Evolutionary conservation across 768 basidiomycete species (phyloP), one percentile per base, ranked within the genome.

Genomic region (Termitomyces sp.): DNA sequence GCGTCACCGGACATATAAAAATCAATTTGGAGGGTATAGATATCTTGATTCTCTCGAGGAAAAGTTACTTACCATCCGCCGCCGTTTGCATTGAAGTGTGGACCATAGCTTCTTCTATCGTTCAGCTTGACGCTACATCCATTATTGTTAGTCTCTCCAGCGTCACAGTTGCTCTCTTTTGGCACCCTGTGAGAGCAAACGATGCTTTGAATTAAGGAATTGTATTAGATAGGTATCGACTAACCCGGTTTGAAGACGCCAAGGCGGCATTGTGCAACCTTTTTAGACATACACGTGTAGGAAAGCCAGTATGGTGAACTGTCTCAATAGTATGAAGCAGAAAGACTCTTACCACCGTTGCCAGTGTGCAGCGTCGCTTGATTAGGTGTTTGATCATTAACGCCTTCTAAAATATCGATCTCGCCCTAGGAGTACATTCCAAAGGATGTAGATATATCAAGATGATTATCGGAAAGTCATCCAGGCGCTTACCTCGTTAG

Each of bases 211-310:
- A 10, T 19, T 17, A 42, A 23, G 11, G 10, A 46, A 55, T 38
- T 40, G 14, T 23, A 23, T 40, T 28, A 35, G n/a, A 30, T 1
- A 23, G 17, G 15, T 30, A 43, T 15, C 28, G 21, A 55, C 42
- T 21, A 23, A 82, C 82, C 83, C 83, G 4, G 77, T 79, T 58
- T 81, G 67, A 8, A 66, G 40, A 23, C 78, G 76, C 1, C 63
- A 67, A 2, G 68, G 57, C 19, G 79, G 80, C 80, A 84, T 83
- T 9, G 77, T 77, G 69, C 84, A 86, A 0, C 76, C 81, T 75
- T 50, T 50, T 3, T n/a, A 11, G n/a, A n/a, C 23, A 14, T 21
- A 21, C 31, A 19, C 14, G 35, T 30, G 19, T n/a, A 9, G 11
- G 21, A 40, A 43, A 3, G 41, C 12, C 35, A 37, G 23, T 35